A percentile compares a stretch with the other conserved stretches of the same genome.
Evolutionary conservation across 805 yeast genomes (phyloP).

Genomic region (Gaillardinia entomophila): DNA sequence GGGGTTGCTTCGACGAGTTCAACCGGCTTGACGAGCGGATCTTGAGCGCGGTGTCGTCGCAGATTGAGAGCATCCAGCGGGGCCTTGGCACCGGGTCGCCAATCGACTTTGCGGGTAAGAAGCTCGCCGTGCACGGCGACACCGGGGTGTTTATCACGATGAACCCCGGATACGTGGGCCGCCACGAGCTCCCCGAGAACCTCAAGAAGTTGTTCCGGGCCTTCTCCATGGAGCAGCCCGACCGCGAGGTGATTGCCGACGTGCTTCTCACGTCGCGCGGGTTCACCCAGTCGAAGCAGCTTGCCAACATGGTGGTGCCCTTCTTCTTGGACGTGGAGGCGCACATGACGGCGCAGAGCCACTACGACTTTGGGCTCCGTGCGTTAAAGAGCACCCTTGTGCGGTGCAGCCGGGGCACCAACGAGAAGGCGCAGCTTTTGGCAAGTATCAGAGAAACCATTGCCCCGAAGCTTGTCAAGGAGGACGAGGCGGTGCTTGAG

Average conservation of each 20-base stretch:
- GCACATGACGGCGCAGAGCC: slow-evolving; percentile 48
- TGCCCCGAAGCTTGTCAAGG: slow-evolving; percentile 56
- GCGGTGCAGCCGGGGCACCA: slow-evolving; percentile 47
- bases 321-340: slow-evolving; percentile 45
- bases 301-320: slow-evolving; percentile 47
- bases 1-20: slow-evolving; percentile 97
- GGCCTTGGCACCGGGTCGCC: slow-evolving; percentile 31
- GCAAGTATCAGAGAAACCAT: slow-evolving; percentile 56
- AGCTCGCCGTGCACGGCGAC: slow-evolving; percentile 33
- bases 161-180: slow-evolving; percentile 86
- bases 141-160: slow-evolving; percentile 83
- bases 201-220: slow-evolving; percentile 72
- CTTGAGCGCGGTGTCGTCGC: slow-evolving; percentile 80
- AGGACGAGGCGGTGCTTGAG: slow-evolving; percentile 44
- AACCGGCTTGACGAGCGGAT: slow-evolving; percentile 69
- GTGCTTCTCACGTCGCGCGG: slow-evolving; percentile 73
- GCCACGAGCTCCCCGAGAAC: slow-evolving; percentile 80
- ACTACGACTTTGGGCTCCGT: slow-evolving; percentile 88
- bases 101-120: slow-evolving; percentile 40
- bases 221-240: slow-evolving; percentile 71
- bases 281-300: slow-evolving; percentile 40
- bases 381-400: slow-evolving; percentile 65
- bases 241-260: slow-evolving; percentile 59
- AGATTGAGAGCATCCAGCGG: slow-evolving; percentile 63
- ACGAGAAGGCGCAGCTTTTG: slow-evolving; percentile 33